A percentile compares a stretch with the other conserved stretches of the same genome.
phyloP scores from a whole-genome alignment of 495 filamentous ascomycete species.

The Lindgomyces ingoldianus region DNA sequence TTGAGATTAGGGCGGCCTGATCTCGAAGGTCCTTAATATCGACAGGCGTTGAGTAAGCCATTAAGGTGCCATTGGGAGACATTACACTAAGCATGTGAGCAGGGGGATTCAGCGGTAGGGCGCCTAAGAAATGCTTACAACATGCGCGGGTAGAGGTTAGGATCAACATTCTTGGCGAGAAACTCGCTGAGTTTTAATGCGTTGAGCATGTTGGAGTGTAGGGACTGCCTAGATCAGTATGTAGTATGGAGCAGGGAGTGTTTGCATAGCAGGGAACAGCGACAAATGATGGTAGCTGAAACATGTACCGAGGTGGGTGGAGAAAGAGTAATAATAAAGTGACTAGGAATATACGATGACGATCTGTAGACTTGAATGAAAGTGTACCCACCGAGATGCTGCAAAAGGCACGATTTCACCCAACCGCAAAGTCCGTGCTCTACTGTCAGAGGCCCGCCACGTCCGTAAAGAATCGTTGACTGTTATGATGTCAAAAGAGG shows the following conservation, averaged over 20 bases:
- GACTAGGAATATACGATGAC: no score
- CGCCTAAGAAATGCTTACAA: constrained; percentile 38
- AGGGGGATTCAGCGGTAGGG: not conserved
- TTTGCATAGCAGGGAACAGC: no score
- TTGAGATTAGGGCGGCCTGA: constrained; percentile 44
- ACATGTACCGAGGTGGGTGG: no score
- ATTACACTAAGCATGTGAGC: constrained; percentile 41
- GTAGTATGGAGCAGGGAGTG: no score
- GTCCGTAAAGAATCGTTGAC: not conserved
- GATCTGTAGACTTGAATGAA: no score
- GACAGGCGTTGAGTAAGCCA: constrained; percentile 45
- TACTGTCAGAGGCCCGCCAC: no score
- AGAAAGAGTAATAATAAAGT: no score
- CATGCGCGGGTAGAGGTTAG: constrained; percentile 44
- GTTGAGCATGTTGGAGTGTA: constrained; percentile 44
- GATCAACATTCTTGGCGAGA: constrained; percentile 45
- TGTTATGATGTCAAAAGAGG: not conserved
- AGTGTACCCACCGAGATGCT: no score
- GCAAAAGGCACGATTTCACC: no score
- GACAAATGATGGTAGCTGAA: no score
- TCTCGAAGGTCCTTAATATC: constrained; percentile 45
- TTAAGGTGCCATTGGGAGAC: constrained; percentile 47
- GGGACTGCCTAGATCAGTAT: not conserved
- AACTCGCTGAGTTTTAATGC: constrained; percentile 45
- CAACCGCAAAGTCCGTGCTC: no score